These are phyloP conservation scores for Trichosporon sp. DNA, from an alignment of 1,284 basidiomycete species.

Conservation along the genomic window DNA sequence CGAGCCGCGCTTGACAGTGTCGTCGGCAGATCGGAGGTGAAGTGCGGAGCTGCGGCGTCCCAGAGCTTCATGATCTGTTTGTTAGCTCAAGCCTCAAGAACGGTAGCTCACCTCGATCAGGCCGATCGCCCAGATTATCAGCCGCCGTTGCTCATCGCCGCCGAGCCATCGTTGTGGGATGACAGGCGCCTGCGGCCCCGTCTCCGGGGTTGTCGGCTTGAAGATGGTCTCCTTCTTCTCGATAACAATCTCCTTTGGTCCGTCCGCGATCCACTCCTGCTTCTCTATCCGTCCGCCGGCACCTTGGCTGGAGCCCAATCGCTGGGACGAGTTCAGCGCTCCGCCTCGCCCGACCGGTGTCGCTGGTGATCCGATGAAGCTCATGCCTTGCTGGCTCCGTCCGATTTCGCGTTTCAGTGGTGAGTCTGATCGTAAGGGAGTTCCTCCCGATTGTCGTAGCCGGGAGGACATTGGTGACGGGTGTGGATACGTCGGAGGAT, in stretches of 20 bases:
- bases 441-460: slow-evolving; percentile 4
- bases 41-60: slow-evolving; percentile 40
- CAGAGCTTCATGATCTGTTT: slow-evolving; percentile 42
- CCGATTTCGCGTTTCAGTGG: not conserved
- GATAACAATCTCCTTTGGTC: not conserved
- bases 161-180: slow-evolving; percentile 41
- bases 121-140: slow-evolving; percentile 37
- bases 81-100: not conserved
- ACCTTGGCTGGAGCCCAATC: not conserved
- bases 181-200: slow-evolving; percentile 22
- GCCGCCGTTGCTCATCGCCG: slow-evolving; percentile 40
- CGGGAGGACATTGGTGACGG: not conserved
- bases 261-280: not conserved
- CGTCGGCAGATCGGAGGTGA: slow-evolving; percentile 31
- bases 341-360: not conserved
- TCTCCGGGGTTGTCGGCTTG: not conserved
- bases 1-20: slow-evolving; percentile 28
- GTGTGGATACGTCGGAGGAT: not conserved
- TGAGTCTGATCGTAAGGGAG: slow-evolving; percentile 1
- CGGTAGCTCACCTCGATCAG: slow-evolving; percentile 35
- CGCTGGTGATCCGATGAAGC: not conserved
- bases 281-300: slow-evolving; percentile 1
- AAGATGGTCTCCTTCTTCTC: not conserved
- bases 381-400: not conserved
- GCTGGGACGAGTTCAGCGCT: not conserved